phyloP scores from a whole-genome alignment of 371 early-diverging fungal genomes.

The Zopfochytrium polystomum region DNA sequence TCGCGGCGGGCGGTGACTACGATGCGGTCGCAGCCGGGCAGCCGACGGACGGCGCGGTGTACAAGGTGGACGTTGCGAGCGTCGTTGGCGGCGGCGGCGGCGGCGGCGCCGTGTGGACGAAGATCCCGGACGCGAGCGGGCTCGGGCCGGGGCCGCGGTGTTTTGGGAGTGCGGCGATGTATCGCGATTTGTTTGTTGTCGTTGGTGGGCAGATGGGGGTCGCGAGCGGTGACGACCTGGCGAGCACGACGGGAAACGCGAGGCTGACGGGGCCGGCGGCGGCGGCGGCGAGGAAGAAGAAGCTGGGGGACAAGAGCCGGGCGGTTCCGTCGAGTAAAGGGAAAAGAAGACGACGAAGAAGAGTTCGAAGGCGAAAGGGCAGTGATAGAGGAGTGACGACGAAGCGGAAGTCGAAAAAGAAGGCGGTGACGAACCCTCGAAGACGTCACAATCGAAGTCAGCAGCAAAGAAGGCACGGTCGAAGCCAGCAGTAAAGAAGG shows the following conservation, averaged over 20 bases:
- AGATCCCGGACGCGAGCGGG: background rate
- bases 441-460: too few species aligned
- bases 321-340: too few species aligned
- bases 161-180: background rate
- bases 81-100: background rate
- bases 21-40: background rate
- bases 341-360: too few species aligned
- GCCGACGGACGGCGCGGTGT: background rate
- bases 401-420: too few species aligned
- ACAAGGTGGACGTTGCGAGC: background rate
- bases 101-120: background rate
- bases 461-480: too few species aligned
- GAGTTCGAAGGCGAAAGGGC: too few species aligned
- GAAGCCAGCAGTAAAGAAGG: too few species aligned
- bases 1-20: too few species aligned
- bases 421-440: too few species aligned
- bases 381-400: too few species aligned
- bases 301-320: too few species aligned
- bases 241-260: background rate
- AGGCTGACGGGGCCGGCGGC: background rate
- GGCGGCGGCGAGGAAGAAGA: background rate
- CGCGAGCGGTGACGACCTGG: background rate
- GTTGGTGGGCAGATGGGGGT: background rate
- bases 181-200: background rate
- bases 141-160: background rate